phyloP scores from a whole-genome alignment of 345 rosid species.

The Eutrema japonicum region DNA sequence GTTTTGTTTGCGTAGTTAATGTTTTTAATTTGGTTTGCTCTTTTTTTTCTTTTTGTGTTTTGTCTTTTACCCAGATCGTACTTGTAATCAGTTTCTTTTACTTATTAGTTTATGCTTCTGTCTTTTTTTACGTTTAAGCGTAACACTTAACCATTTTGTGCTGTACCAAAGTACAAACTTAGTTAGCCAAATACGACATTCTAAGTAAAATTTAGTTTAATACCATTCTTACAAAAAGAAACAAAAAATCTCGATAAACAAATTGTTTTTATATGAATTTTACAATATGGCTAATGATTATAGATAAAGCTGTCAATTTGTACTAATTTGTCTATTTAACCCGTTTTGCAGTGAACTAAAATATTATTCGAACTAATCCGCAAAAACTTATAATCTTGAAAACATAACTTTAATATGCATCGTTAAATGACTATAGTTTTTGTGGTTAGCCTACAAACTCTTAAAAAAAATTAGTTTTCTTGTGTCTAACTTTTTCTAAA shows the following conservation, averaged over 20 bases:
- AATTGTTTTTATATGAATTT: no score
- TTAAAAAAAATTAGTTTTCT: no score
- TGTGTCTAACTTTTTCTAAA: no score
- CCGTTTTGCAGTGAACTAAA: no score
- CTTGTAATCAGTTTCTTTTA: constrained; percentile 39
- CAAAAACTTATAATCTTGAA: no score
- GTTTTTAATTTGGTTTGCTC: constrained; percentile 31
- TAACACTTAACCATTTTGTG: constrained; percentile 1
- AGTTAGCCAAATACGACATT: constrained; percentile 2
- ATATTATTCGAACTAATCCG: no score
- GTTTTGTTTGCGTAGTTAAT: constrained; percentile 40
- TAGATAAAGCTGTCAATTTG: no score
- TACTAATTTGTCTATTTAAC: no score
- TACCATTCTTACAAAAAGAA: neutral
- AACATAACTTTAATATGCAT: no score
- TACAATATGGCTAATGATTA: no score
- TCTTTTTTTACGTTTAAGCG: constrained; percentile 37
- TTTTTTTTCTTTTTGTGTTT: neutral
- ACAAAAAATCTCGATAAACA: neutral
- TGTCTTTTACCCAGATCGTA: constrained; percentile 27
- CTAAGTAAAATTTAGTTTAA: neutral
- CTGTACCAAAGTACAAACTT: constrained; percentile 27
- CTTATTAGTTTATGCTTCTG: constrained; percentile 36
- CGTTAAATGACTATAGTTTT: no score
- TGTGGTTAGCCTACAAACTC: no score